Base-by-base conservation (phyloP, 2,329 filamentous ascomycete genomes). In the Calycina marina region DNA sequence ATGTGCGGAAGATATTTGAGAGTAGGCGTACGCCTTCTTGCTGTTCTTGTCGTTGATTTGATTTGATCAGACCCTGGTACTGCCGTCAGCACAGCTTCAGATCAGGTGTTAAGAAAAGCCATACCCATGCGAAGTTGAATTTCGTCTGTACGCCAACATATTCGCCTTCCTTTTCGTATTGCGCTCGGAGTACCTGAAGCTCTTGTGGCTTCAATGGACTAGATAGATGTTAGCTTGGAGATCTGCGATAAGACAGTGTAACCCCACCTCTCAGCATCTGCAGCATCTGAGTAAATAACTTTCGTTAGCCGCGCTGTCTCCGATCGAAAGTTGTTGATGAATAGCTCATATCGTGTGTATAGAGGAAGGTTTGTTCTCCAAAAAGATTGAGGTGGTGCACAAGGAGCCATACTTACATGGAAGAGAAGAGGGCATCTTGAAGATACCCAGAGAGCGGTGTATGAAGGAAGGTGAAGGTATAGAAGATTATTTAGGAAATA, bases 121-220 rank as follows among this genome's bases (percentile, higher is more conserved):
- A 36, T 72, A 93, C 85, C 90, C 90, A 98, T 54, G 90, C 88
- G 58, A 88, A 96, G 73, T 98, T 98, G 72, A 98, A 98, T 56
- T 96, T 96, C 40, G 90, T 98, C 59, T 98, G 90, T 25, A 98
- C 72, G 38, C 88, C 86, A 39, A 93, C 88, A 65, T 93, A 92
- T 50, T 93, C 83, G 46, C 88, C 90, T 61, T 98, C 90, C 55
- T 93, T 93, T 55, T 96, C 88, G 56, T 90, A 98, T 57, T 98
- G 90, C 39, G 82, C 68, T 43, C 88, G 82, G 33, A 98, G 69
- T 41, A 96, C 90, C 56, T 86, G 77, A 39, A 98, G 77, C 60
- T 98, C 90, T 31, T 83, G 80, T 35, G 83, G 74, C 60, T 90
- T 92, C 41, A 98, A 70, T 45, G 90, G 82, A 54, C 84, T 90